Conservation (phyloP, 164 flowering plant genomes). For the Pachysandra terminalis region DNA sequence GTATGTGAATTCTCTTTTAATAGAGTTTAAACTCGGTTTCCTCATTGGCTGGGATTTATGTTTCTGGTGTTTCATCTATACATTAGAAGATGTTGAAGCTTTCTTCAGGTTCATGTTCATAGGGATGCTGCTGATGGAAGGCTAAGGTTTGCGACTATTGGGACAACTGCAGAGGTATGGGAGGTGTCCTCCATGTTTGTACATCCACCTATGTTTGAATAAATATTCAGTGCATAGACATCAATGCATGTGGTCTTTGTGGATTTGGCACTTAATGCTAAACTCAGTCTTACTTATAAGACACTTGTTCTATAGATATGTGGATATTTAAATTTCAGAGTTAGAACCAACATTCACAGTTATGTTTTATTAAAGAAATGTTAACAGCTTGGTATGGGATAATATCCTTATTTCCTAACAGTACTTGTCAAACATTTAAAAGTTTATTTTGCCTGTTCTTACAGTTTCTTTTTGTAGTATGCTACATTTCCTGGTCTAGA, state of each 20-base stretch:
- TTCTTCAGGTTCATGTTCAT: constrained; percentile 57
- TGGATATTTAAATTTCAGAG: too few relatives aligned
- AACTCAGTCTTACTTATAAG: not conserved
- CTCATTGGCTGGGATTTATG: not conserved
- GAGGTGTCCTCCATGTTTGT: not conserved
- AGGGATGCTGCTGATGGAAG: constrained; percentile 34
- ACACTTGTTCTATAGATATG: not conserved
- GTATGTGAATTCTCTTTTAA: constrained; percentile 45
- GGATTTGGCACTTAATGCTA: not conserved
- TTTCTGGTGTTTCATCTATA: not conserved
- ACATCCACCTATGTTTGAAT: not conserved
- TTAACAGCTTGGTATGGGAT: not conserved
- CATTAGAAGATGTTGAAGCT: not conserved
- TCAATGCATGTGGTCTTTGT: not conserved
- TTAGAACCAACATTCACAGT: not conserved
- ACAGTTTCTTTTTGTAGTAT: too few relatives aligned
- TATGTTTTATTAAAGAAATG: not conserved
- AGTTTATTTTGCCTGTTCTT: not conserved
- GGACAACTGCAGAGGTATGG: constrained; percentile 94
- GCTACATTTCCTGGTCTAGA: too few relatives aligned
- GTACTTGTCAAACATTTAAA: not conserved
- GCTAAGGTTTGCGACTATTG: constrained; percentile 44
- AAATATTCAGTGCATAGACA: not conserved
- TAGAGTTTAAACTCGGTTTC: constrained; percentile 4
- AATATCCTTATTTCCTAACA: not conserved